These are phyloP conservation scores for Asterophora lycoperdoides DNA, from an alignment of 768 basidiomycete genomes.

Conservation along the genomic window DNA sequence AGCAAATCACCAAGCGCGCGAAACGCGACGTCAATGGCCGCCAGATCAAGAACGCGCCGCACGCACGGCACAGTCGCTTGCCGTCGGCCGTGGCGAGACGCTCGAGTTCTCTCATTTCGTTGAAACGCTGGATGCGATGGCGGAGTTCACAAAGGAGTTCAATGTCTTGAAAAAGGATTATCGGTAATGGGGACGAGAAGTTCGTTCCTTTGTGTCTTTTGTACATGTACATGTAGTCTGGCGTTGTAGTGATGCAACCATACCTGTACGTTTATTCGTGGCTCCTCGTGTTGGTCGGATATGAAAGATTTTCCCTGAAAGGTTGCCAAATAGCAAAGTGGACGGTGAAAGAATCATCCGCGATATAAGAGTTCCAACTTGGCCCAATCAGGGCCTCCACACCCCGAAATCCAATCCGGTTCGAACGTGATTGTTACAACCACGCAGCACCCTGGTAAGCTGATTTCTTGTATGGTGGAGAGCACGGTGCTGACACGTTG, in stretches of 20 bases:
- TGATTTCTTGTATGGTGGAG: no score
- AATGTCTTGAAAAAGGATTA: slow-evolving; percentile 17
- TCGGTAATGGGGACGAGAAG: not conserved
- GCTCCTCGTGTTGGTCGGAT: not conserved
- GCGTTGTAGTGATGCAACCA: not conserved
- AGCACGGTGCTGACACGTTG: no score
- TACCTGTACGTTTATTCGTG: not conserved
- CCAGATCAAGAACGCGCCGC: slow-evolving; percentile 71
- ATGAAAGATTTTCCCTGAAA: not conserved
- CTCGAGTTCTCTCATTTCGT: slow-evolving; percentile 48
- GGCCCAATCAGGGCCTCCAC: no score
- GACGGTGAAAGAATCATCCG: not conserved
- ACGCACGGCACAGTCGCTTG: slow-evolving; percentile 59
- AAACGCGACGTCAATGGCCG: slow-evolving; percentile 54
- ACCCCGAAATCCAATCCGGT: no score
- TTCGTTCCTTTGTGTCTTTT: not conserved
- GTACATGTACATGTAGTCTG: no score
- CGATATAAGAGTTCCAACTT: not conserved
- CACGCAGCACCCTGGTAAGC: no score
- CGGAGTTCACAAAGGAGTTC: slow-evolving; percentile 52
- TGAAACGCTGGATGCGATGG: slow-evolving; percentile 59
- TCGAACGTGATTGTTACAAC: no score
- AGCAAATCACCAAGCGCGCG: slow-evolving; percentile 44
- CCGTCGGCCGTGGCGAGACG: slow-evolving; percentile 41
- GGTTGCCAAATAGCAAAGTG: not conserved